Evolutionary conservation across 2,329 filamentous ascomycete genomes (phyloP).

Genomic region (Periconia macrospinosa): DNA sequence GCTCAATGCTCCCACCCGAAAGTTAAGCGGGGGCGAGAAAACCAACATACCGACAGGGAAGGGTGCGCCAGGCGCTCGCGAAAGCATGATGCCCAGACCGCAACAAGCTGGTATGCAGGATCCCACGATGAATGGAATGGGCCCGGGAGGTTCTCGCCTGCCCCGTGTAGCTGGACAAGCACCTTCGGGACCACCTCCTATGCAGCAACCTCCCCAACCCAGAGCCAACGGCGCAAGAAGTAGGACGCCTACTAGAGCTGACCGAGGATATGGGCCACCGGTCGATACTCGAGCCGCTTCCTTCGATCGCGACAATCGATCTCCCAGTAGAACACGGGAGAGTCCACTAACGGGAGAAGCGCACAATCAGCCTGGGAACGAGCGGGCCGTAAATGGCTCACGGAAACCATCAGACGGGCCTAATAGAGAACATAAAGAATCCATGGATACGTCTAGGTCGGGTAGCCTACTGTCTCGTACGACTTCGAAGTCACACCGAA

Average conservation of each 20-base stretch:
- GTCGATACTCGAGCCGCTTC: conserved; percentile 46
- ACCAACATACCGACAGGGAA: conserved; percentile 44
- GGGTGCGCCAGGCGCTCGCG: conserved; percentile 42
- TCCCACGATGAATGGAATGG: conserved; percentile 25
- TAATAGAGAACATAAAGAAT: conserved; percentile 35
- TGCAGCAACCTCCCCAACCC: conserved; percentile 64
- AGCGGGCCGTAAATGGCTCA: conserved; percentile 12
- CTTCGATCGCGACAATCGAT: conserved; percentile 51
- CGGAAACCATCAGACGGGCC: conserved; percentile 36
- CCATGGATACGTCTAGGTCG: conserved; percentile 39
- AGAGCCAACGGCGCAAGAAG: conserved; percentile 51
- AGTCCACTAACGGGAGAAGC: conserved; percentile 29
- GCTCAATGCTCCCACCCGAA: conserved; percentile 41
- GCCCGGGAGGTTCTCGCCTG: conserved; percentile 56
- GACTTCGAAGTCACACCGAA: conserved; percentile 51
- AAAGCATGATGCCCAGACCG: conserved; percentile 44
- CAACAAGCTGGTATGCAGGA: conserved; percentile 41
- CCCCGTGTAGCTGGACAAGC: conserved; percentile 63
- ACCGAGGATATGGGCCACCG: conserved; percentile 49
- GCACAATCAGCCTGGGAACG: conserved; percentile 11
- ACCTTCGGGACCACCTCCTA: conserved; percentile 65
- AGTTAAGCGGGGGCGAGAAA: conserved; percentile 52
- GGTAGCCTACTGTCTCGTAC: conserved; percentile 38
- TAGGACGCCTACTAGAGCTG: conserved; percentile 55
- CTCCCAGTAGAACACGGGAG: conserved; percentile 47